These are phyloP conservation scores for Chrysanthemum seticuspe DNA, from an alignment of 129 eudicot species.

Conservation along the genomic window DNA sequence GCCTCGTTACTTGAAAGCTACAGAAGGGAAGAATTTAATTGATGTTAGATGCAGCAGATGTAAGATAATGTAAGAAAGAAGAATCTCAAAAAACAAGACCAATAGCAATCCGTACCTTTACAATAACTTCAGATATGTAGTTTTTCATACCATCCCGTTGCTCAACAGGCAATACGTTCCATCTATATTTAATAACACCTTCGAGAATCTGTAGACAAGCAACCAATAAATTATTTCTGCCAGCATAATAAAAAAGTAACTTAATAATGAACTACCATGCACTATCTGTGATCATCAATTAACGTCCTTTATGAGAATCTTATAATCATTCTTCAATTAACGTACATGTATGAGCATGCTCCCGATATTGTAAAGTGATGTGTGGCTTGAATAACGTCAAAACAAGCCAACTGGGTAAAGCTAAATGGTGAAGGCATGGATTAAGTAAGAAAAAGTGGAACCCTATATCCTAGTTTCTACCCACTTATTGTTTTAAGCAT, in stretches of 20 bases:
- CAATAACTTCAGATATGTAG: slow-evolving; percentile 91
- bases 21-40: background rate
- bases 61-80: background rate
- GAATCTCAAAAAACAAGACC: slow-evolving; percentile 6
- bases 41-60: background rate
- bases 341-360: too few species aligned
- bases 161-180: slow-evolving; percentile 93
- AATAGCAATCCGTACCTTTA: slow-evolving; percentile 55
- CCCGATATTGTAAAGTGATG: background rate
- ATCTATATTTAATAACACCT: slow-evolving; percentile 97
- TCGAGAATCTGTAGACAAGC: slow-evolving; percentile 67
- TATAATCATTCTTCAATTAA: too few species aligned
- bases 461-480: too few species aligned
- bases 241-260: slow-evolving; percentile 18
- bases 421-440: too few species aligned
- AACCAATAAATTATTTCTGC: slow-evolving; percentile 3
- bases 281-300: background rate
- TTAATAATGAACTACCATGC: background rate
- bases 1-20: slow-evolving; percentile 90
- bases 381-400: too few species aligned
- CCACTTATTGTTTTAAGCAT: too few species aligned
- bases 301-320: background rate
- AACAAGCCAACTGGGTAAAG: too few species aligned
- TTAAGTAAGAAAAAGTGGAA: too few species aligned
- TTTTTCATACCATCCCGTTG: slow-evolving; percentile 99